These are phyloP conservation scores for Reutealis trisperma DNA, from an alignment of 345 rosid species.

Conservation along the genomic window DNA sequence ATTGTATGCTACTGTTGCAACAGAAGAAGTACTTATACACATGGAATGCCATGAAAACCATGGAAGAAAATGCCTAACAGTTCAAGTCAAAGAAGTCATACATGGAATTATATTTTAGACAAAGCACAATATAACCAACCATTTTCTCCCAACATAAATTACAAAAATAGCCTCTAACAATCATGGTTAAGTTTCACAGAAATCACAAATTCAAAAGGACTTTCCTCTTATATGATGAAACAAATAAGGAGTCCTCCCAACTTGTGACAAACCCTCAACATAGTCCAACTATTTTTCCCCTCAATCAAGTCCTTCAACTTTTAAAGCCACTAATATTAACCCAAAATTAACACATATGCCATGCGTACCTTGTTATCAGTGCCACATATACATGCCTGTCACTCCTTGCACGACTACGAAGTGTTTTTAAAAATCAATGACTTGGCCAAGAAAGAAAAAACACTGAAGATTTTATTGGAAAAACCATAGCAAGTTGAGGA, in stretches of 20 bases:
- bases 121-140: constrained; percentile 23
- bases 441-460: too few species aligned
- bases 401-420: background rate
- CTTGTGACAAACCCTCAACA: background rate
- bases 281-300: background rate
- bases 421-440: too few species aligned
- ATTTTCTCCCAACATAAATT: background rate
- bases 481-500: too few species aligned
- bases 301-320: background rate
- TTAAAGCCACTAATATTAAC: background rate
- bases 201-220: background rate
- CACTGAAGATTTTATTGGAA: too few species aligned
- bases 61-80: constrained; percentile 64
- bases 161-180: background rate
- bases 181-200: background rate
- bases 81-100: constrained; percentile 46
- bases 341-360: background rate
- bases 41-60: constrained; percentile 75
- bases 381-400: background rate
- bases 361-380: background rate
- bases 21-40: constrained; percentile 64
- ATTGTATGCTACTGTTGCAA: constrained; percentile 73
- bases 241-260: background rate
- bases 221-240: background rate
- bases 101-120: constrained; percentile 2